phyloP scores from a whole-genome alignment of 768 basidiomycete species.

The Mycena venus region DNA sequence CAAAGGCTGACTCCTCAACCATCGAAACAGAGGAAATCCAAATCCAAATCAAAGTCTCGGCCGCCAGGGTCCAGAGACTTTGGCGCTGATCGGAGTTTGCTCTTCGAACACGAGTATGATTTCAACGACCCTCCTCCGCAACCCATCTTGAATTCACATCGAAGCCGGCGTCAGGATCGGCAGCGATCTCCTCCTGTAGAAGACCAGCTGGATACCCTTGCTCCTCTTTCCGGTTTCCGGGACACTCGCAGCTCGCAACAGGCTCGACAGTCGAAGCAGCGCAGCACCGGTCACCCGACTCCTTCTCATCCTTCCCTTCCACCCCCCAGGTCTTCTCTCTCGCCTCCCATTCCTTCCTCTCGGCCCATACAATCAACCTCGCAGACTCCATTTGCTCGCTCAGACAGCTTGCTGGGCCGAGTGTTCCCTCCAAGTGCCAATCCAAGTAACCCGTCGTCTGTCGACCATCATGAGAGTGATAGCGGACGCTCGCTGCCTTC shows the following conservation, averaged over 20 bases:
- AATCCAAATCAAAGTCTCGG: conserved; percentile 26
- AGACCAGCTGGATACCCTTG: conserved; percentile 32
- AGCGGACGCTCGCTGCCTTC: conserved; percentile 37
- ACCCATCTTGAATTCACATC: conserved; percentile 39
- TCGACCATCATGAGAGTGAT: conserved; percentile 33
- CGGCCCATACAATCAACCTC: neutral
- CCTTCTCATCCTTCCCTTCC: neutral
- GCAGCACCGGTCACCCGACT: neutral
- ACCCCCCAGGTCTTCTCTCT: neutral
- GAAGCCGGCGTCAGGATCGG: conserved; percentile 24
- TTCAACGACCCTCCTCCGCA: conserved; percentile 57
- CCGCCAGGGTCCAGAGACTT: conserved; percentile 28
- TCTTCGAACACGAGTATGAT: conserved; percentile 42
- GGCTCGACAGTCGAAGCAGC: conserved; percentile 16
- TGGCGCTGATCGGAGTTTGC: conserved; percentile 32
- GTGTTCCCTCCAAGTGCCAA: conserved; percentile 44
- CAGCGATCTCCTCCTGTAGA: neutral
- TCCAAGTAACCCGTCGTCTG: conserved; percentile 30
- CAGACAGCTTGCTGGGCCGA: conserved; percentile 43
- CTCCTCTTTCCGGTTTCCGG: conserved; percentile 34
- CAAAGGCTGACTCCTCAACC: conserved; percentile 24
- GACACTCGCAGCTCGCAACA: conserved; percentile 33
- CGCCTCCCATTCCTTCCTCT: neutral
- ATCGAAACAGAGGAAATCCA: conserved; percentile 30
- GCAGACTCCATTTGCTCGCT: conserved; percentile 10